phyloP scores from a whole-genome alignment of 2,329 filamentous ascomycete genomes.

The Fusarium nisikadoi region DNA sequence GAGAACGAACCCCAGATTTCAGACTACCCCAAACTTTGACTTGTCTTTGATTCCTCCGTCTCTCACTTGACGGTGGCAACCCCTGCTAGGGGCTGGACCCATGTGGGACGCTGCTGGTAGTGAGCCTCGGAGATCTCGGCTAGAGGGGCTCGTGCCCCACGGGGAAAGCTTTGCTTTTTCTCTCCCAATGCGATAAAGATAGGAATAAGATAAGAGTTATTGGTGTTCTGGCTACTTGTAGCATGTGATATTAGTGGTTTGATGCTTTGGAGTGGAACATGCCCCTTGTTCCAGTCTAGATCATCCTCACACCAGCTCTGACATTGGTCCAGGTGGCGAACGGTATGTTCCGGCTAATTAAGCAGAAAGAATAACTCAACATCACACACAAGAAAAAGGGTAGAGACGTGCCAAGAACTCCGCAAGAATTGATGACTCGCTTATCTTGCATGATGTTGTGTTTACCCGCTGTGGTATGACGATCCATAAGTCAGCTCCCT shows the following conservation, averaged over 20 bases:
- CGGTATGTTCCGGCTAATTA: neutral
- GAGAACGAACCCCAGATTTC: constrained; percentile 22
- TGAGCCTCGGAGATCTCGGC: constrained; percentile 13
- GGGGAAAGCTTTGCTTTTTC: neutral
- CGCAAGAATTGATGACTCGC: neutral
- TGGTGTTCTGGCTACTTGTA: rapidly evolving
- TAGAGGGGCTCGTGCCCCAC: neutral
- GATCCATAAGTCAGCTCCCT: too few species aligned
- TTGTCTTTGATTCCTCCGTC: too few species aligned
- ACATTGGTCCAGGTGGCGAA: neutral
- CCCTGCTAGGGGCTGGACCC: neutral
- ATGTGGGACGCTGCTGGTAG: neutral
- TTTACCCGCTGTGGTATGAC: neutral
- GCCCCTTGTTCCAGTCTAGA: neutral
- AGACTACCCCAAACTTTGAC: neutral
- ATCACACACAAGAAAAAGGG: neutral
- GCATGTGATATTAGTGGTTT: neutral
- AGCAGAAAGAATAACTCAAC: neutral
- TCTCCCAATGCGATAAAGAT: neutral
- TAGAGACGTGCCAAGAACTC: neutral
- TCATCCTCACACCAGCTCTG: neutral
- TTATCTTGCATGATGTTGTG: neutral
- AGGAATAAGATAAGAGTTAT: neutral
- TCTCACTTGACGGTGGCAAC: too few species aligned
- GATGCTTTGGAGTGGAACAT: rapidly evolving